Base-by-base conservation (phyloP, 2,329 filamentous ascomycete species). In the Aureobasidium sp. region DNA sequence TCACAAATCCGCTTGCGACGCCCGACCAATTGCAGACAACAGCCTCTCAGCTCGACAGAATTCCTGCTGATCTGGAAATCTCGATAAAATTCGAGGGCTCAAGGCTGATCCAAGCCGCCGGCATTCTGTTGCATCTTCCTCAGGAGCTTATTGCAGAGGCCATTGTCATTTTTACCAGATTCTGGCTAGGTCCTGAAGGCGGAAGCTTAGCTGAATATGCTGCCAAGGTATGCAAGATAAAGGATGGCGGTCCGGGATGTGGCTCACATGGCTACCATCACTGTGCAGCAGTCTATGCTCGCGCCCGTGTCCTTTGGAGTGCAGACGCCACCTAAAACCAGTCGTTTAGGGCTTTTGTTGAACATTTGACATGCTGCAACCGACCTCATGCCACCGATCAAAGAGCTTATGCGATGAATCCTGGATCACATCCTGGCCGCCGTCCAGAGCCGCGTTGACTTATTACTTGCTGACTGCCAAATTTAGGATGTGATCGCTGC, bases 61-160 rank as follows among this genome's bases (percentile, higher is more conserved):
- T 92, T 2, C 87, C 89, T 1, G 75, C 77, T 36, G 86, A 90
- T 66, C 78, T 93, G 15, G 88, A 90, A 72, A 86, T 89, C 70
- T 82, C 84, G 65, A 79, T 92, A 65, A 87, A 88, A 68, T 88
- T 87, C 72, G 82, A 87, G 60, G 87, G 87, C 39, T 86, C 89
- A 71, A 83, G 84, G 67, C 82, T 93, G 47, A 90, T 88, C 3
- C 90, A 94, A 74, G 85, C 87, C 25, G 88, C 89, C 12, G 90
- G 90, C 34, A 82, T 95, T 56, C 83, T 97, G 20, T 82, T 99
- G 3, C 85, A 90, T 52, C 81, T 97, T 42, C 89, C 91, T 7
- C 91, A 96, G 72, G 90, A 91, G 67, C 85, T 90, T 42, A 90
- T 94, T 42, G 89, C 91, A 5, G 89, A 91, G 70, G 90, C 92